These are phyloP conservation scores for Eucalyptus pumila DNA, from an alignment of 345 rosid genomes.

Conservation along the genomic window DNA sequence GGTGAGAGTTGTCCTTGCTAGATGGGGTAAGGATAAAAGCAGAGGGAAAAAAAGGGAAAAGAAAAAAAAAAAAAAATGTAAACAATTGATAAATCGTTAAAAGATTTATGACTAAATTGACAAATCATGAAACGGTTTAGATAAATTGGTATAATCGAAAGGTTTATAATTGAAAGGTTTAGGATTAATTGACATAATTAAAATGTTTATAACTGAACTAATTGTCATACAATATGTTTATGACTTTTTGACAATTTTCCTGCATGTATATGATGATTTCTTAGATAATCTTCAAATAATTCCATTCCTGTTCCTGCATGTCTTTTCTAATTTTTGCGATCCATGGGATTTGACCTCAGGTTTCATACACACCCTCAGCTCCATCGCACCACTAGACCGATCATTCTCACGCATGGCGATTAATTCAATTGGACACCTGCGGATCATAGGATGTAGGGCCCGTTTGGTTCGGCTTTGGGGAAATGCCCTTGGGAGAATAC, in stretches of 20 bases:
- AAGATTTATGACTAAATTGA: too few species aligned
- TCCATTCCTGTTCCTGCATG: background rate
- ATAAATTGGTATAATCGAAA: too few species aligned
- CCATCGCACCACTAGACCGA: background rate
- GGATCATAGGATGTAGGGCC: too few species aligned
- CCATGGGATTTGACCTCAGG: background rate
- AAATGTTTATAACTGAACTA: rapidly evolving
- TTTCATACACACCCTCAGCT: background rate
- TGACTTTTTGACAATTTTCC: background rate
- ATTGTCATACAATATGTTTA: too few species aligned
- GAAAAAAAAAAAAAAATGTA: rapidly evolving
- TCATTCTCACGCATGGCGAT: background rate
- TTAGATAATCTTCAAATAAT: background rate
- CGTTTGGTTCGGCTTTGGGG: too few species aligned
- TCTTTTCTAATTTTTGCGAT: background rate
- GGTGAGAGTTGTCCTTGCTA: background rate
- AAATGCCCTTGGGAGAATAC: too few species aligned
- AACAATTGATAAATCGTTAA: background rate
- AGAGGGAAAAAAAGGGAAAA: background rate
- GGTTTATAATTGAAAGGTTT: too few species aligned
- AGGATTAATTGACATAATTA: background rate
- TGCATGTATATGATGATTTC: background rate
- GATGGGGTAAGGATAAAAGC: background rate
- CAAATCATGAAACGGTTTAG: too few species aligned
- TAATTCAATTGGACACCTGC: background rate